A percentile compares a stretch with the other conserved stretches of the same genome.
Conservation (phyloP, 768 basidiomycete genomes). For the Roridomyces roridus region DNA sequence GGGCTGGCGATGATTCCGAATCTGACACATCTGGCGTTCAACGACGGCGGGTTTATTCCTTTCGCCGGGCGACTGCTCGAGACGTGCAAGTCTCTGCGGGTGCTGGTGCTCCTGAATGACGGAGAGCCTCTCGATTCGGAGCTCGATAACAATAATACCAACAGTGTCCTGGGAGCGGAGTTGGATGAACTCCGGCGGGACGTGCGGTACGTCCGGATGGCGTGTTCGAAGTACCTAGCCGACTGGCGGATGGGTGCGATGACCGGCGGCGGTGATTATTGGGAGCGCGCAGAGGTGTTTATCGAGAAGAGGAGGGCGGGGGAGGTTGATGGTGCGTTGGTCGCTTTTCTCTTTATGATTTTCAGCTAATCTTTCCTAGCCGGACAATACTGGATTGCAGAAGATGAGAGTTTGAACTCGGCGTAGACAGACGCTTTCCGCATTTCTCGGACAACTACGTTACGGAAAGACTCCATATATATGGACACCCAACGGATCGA, state of each 20-base stretch:
- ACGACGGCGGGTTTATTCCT: background rate
- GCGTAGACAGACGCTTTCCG: too few species aligned
- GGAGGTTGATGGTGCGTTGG: slow-evolving; percentile 2
- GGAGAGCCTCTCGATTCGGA: too few species aligned
- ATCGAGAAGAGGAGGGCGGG: slow-evolving; percentile 5
- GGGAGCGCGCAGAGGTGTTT: slow-evolving; percentile 8
- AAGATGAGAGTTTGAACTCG: background rate
- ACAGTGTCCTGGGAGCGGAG: too few species aligned
- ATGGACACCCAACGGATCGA: too few species aligned
- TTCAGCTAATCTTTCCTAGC: slow-evolving; percentile 1
- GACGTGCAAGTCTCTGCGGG: slow-evolving; percentile 14
- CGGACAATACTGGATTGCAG: background rate
- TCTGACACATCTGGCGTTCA: slow-evolving; percentile 11
- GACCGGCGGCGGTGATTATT: slow-evolving; percentile 9
- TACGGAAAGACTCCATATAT: too few species aligned
- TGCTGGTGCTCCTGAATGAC: slow-evolving; percentile 4
- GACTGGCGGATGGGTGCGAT: slow-evolving; percentile 6
- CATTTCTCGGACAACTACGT: too few species aligned
- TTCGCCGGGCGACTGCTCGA: background rate
- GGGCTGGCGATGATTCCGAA: slow-evolving; percentile 9
- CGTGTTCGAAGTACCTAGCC: slow-evolving; percentile 2
- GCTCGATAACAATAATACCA: too few species aligned
- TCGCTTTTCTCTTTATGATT: background rate
- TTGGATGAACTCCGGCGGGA: slow-evolving; percentile 3
- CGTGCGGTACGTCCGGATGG: slow-evolving; percentile 4